Percentiles rank a stretch among this genome's conserved stretches.
These are phyloP conservation scores for Moniliella sp. DNA, from an alignment of 1,284 basidiomycete genomes.

Conservation along the genomic window DNA sequence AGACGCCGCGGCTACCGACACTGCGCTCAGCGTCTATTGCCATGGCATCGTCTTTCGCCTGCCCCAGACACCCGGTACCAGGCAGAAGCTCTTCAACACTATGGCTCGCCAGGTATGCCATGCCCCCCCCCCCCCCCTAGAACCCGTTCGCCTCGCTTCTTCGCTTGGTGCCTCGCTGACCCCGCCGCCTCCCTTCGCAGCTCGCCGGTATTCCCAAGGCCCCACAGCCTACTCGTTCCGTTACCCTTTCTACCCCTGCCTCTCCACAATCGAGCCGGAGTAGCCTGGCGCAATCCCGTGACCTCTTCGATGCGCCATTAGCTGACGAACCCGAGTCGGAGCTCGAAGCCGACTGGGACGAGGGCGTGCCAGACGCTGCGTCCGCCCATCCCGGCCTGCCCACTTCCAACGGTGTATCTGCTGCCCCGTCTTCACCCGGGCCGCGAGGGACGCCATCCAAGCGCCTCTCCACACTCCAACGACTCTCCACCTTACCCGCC, in stretches of 20 bases:
- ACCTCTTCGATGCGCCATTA: too few relatives aligned
- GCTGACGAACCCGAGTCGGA: too few relatives aligned
- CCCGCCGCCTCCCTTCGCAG: not conserved
- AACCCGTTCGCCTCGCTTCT: not conserved
- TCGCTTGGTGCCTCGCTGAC: not conserved
- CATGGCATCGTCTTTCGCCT: constrained; percentile 1
- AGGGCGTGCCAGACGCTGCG: too few relatives aligned
- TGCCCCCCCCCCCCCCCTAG: not conserved
- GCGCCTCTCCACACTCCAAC: not conserved
- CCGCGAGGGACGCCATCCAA: not conserved
- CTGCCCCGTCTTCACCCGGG: not conserved
- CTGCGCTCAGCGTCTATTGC: not conserved
- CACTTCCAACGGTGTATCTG: not conserved
- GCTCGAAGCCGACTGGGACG: too few relatives aligned
- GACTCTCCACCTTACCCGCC: not conserved
- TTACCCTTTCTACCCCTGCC: not conserved
- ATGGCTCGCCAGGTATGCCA: not conserved
- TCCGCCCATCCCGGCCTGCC: too few relatives aligned
- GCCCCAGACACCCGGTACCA: not conserved
- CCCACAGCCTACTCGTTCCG: not conserved
- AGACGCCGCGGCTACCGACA: too few relatives aligned
- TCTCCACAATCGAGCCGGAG: not conserved
- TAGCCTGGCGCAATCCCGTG: not conserved
- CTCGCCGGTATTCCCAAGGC: not conserved
- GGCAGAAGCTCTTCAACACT: not conserved